Conservation (phyloP, 1,284 basidiomycete species). For the Fomitiporia mediterranea region DNA sequence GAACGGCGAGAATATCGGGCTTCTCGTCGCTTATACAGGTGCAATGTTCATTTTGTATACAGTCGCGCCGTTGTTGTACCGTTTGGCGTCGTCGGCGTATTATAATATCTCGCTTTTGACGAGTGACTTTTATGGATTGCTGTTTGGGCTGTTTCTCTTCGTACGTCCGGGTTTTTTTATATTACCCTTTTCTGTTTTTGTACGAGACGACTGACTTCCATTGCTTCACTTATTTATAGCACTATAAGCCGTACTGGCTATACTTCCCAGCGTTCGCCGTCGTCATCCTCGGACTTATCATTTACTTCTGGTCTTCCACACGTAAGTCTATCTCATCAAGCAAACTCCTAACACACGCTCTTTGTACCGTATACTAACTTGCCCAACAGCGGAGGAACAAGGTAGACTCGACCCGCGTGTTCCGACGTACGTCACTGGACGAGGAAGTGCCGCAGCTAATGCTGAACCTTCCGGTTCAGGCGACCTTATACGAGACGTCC, state of each 20-base stretch:
- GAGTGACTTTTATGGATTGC: slow-evolving; percentile 79
- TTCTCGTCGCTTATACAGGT: slow-evolving; percentile 69
- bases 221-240: slow-evolving; percentile 42
- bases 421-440: slow-evolving; percentile 53
- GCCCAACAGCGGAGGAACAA: slow-evolving; percentile 64
- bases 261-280: slow-evolving; percentile 74
- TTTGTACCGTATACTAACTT: slow-evolving; percentile 8
- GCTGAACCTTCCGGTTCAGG: too few species aligned
- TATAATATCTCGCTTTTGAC: slow-evolving; percentile 81
- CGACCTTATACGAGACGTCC: too few species aligned
- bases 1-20: slow-evolving; percentile 66
- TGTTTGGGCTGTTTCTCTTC: slow-evolving; percentile 56
- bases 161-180: slow-evolving; percentile 50
- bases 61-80: slow-evolving; percentile 78
- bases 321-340: slow-evolving; percentile 34
- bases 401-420: slow-evolving; percentile 57
- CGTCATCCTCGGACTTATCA: slow-evolving; percentile 65
- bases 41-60: slow-evolving; percentile 84
- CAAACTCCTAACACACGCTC: background rate
- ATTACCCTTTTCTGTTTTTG: slow-evolving; percentile 26
- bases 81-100: slow-evolving; percentile 76
- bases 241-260: slow-evolving; percentile 76
- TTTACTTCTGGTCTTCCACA: slow-evolving; percentile 79
- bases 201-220: slow-evolving; percentile 4
- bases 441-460: slow-evolving; percentile 23